Percentiles rank a stretch among this genome's conserved stretches.
phyloP scores from a whole-genome alignment of 1,284 basidiomycete species.

The Pterulicium gracile region DNA sequence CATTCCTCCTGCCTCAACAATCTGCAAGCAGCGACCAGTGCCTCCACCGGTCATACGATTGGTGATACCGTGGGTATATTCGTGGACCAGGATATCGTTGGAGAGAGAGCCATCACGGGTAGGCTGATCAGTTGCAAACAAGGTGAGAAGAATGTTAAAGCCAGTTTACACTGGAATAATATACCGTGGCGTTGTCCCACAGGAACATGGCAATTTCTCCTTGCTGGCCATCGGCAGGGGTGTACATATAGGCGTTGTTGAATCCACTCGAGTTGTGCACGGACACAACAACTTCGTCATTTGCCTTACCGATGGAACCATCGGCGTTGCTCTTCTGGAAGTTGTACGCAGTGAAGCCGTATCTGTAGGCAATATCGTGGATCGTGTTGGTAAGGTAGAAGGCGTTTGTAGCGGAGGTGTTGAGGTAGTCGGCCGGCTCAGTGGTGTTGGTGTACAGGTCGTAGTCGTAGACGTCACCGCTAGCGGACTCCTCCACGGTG shows the following conservation, averaged over 20 bases:
- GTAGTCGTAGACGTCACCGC: conserved; percentile 39
- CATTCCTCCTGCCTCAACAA: conserved; percentile 31
- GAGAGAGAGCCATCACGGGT: conserved; percentile 36
- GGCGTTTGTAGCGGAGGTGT: conserved; percentile 22
- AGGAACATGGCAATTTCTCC: conserved; percentile 32
- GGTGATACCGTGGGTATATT: conserved; percentile 39
- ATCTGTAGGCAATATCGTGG: conserved; percentile 24
- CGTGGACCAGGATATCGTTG: conserved; percentile 38
- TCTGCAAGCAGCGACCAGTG: conserved; percentile 31
- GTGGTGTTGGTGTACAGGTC: conserved; percentile 24
- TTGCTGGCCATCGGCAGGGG: conserved; percentile 22
- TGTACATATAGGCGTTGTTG: conserved; percentile 1
- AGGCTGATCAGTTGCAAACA: conserved; percentile 19
- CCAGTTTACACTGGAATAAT: conserved; percentile 6
- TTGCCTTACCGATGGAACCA: conserved; percentile 25
- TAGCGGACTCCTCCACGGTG: conserved; percentile 31
- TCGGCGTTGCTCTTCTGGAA: conserved; percentile 31
- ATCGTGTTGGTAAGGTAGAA: conserved; percentile 25
- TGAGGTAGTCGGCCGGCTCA: conserved; percentile 14
- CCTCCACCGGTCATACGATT: conserved; percentile 41
- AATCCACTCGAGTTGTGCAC: conserved; percentile 23
- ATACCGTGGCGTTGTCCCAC: conserved; percentile 24
- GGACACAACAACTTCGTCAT: conserved; percentile 27
- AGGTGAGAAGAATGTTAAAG: neutral
- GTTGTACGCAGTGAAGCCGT: conserved; percentile 25